Evolutionary conservation across 2,329 filamentous ascomycete genomes (phyloP), one percentile per base, ranked within the genome.

Genomic region (Xylariaceae sp.): DNA sequence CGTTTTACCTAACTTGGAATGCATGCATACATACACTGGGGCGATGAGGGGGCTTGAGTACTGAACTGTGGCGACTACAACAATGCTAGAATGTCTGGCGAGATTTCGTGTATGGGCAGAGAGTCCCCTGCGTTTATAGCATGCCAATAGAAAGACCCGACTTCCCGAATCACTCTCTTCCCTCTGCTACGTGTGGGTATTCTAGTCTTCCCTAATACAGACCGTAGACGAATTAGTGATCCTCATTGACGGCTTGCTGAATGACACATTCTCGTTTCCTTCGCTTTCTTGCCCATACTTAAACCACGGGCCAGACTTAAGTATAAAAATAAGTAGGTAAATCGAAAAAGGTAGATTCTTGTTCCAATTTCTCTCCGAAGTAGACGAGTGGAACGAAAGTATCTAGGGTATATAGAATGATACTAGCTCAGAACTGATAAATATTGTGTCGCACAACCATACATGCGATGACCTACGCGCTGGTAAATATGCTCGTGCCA

Each of bases 21-120:
- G 42, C 37, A 18, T 43, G 30, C 39, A 32, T 45, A 39, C 45
- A 54, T 42, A 39, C 33, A 47, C 42, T 27, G 43, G 46, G 26
- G 30, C 21, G 23, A n/a, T n/a, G n/a, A n/a, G 21, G 44, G 40
- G 51, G 51, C 55, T 58, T 58, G 55, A 55, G 27, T 55, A 51
- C 37, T 51, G 27, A 42, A 32, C 30, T 37, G 40, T 13, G 35
- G 55, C 23, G 37, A 48, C 7, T 30, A 30, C 33, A 46, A 29
- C 30, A 21, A 50, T 32, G 33, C 41, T 39, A 32, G 41, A 37
- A n/a, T 41, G 35, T 40, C 29, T 13, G 21, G 33, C 32, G 15
- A 24, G 26, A 43, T n/a, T n/a, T n/a, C n/a, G n/a, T 55, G 50
- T 40, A 55, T 47, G 46, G 46, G 32, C 54, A 58, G 43, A 58